These are phyloP conservation scores for Candolleomyces aberdarensis DNA, from an alignment of 768 basidiomycete species.

Conservation along the genomic window DNA sequence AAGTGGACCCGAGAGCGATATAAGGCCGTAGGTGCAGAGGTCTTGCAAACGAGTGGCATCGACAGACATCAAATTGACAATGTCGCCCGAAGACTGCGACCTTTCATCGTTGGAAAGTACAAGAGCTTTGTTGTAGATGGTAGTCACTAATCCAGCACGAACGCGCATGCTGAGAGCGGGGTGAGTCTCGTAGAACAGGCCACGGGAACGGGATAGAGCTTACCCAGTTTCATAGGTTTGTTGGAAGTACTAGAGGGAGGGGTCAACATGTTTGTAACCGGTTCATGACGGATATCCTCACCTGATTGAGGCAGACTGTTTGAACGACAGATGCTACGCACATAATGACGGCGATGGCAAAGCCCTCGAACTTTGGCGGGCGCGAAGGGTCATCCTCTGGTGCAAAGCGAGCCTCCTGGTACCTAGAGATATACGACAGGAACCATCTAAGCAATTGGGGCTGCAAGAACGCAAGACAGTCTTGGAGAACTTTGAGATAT, in stretches of 20 bases:
- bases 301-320: conserved; percentile 79
- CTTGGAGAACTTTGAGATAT: conserved; percentile 72
- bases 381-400: conserved; percentile 17
- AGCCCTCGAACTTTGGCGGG: conserved; percentile 58
- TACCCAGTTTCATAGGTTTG: conserved; percentile 70
- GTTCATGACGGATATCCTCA: conserved; percentile 20
- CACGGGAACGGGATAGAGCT: neutral
- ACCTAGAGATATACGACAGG: conserved; percentile 76
- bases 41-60: conserved; percentile 80
- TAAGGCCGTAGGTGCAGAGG: conserved; percentile 78
- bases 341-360: conserved; percentile 75
- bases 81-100: conserved; percentile 80
- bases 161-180: conserved; percentile 70
- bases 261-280: neutral
- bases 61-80: conserved; percentile 92
- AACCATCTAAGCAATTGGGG: conserved; percentile 83
- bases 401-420: conserved; percentile 51
- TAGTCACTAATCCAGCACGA: conserved; percentile 81
- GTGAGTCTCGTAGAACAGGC: neutral
- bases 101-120: conserved; percentile 85
- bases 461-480: conserved; percentile 78
- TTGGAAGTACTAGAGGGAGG: conserved; percentile 70
- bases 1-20: conserved; percentile 81
- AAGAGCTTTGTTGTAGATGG: conserved; percentile 84
- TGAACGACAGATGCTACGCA: conserved; percentile 77